These are phyloP conservation scores for Emergomyces pasteurianus DNA, from an alignment of 2,329 filamentous ascomycete species.

Conservation along the genomic window DNA sequence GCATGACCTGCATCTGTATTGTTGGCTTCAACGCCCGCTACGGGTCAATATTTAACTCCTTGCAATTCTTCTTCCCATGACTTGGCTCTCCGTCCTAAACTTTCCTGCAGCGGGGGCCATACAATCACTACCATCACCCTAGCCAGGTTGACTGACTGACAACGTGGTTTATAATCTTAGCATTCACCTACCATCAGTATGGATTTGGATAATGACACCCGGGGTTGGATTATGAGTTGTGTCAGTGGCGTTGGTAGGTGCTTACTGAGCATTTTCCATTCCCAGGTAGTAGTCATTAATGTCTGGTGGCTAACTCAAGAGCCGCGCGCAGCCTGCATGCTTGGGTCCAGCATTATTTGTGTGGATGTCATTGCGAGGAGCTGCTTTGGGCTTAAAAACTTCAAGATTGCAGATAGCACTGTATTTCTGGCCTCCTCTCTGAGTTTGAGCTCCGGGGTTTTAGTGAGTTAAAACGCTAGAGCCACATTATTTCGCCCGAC, in stretches of 20 bases:
- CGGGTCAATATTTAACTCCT: background rate
- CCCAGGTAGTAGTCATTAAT: background rate
- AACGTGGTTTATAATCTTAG: background rate
- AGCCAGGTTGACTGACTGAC: background rate
- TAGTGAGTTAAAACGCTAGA: constrained; percentile 52
- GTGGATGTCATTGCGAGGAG: constrained; percentile 65
- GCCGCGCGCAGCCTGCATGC: constrained; percentile 38
- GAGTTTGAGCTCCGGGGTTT: constrained; percentile 88
- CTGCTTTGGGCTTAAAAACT: constrained; percentile 62
- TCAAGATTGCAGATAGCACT: constrained; percentile 82
- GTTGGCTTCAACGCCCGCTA: background rate
- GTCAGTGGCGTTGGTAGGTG: constrained; percentile 62
- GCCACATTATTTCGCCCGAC: background rate
- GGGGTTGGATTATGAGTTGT: constrained; percentile 84
- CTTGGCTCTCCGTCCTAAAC: background rate
- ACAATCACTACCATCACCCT: too few species aligned
- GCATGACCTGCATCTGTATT: background rate
- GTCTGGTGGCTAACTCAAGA: background rate
- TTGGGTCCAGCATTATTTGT: constrained; percentile 76
- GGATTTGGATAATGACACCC: constrained; percentile 57
- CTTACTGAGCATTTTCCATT: background rate
- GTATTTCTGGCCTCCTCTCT: constrained; percentile 76
- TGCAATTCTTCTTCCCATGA: background rate
- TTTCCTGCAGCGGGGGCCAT: background rate
- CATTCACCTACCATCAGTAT: background rate